Base-by-base conservation (phyloP, 1,139 yeast species). In the Yueomyces sp. region DNA sequence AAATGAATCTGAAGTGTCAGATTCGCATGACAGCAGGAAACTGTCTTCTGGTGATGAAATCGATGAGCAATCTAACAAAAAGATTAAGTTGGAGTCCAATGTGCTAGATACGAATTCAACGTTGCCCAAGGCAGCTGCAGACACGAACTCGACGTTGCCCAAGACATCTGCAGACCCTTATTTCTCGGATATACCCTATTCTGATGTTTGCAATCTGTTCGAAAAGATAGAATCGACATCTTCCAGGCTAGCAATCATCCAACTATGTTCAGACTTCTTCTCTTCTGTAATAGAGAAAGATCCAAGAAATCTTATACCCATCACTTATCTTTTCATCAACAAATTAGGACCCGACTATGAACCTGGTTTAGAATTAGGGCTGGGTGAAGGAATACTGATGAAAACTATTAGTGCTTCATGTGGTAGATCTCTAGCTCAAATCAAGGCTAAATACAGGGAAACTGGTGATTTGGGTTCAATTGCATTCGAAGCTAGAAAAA, bases 271-370 rank as follows among this genome's bases (percentile, higher is more conserved):
- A 0, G 79, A 75, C 39, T 81, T 86, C 57, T 82, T 84, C 55
- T 63, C 73, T 27, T 72, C 75, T 39, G 78, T 85, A 1, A 66
- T 89, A 43, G 62, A 71, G 39, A 68, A 72, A 28, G 69, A 77
- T 26, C 79, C 85, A 1, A 66, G 70, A 12, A 78, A 76, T 41
- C 65, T 91, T 45, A 72, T 84, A 3, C 76, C 75, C 46, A 77
- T 85, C 1, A 83, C 89, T 1, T 91, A 89, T 54, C 69, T 91
- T 19, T 84, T 83, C 62, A 87, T 89, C 56, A 89, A 89, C 59
- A 68, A 93, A 44, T 68, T 91, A 12, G 96, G 97, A 0, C 98
- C 98, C 0, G 98, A 91, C 58, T 91, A 91, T 58, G 96, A 86
- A 55, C 60, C 61, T 4, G 96, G 93, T 36, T 67, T 89, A 47